Evolutionary conservation across 306 rosid genomes (phyloP).

Genomic region (Vicia faba): DNA sequence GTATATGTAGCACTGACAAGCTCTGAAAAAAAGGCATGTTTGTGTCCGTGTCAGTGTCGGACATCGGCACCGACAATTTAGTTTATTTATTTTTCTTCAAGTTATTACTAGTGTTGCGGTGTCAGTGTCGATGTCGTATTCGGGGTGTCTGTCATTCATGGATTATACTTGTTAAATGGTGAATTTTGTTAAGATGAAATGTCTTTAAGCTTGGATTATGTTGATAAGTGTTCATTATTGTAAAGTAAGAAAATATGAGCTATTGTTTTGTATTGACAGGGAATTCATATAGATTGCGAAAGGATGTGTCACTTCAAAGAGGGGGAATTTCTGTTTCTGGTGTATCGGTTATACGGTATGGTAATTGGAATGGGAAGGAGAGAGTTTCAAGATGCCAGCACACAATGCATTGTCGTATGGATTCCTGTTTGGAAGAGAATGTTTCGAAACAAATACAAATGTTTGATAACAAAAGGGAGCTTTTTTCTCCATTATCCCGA

Average conservation of each 20-base stretch:
- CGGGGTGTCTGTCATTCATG: no score
- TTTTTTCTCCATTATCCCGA: conserved; percentile 26
- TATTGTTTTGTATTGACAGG: conserved; percentile 55
- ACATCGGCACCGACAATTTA: no score
- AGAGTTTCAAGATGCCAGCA: conserved; percentile 37
- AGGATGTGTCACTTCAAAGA: conserved; percentile 44
- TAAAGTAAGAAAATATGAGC: neutral
- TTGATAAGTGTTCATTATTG: neutral
- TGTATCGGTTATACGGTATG: conserved; percentile 25
- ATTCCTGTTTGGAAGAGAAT: conserved; percentile 40
- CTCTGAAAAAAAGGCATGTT: no score
- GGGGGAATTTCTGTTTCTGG: conserved; percentile 44
- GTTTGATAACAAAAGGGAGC: conserved; percentile 32
- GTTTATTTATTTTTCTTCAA: no score
- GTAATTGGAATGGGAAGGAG: conserved; percentile 39
- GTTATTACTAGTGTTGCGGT: no score
- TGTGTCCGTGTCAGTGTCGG: no score
- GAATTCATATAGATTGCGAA: conserved; percentile 46
- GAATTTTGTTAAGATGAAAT: conserved; percentile 2
- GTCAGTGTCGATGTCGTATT: no score
- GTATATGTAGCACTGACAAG: no score
- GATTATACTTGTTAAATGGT: neutral
- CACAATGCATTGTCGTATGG: conserved; percentile 38
- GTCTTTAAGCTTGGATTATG: neutral
- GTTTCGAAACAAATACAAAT: conserved; percentile 38